Conservation (phyloP, 257 asterid genomes). For the Jasminum sambac region DNA sequence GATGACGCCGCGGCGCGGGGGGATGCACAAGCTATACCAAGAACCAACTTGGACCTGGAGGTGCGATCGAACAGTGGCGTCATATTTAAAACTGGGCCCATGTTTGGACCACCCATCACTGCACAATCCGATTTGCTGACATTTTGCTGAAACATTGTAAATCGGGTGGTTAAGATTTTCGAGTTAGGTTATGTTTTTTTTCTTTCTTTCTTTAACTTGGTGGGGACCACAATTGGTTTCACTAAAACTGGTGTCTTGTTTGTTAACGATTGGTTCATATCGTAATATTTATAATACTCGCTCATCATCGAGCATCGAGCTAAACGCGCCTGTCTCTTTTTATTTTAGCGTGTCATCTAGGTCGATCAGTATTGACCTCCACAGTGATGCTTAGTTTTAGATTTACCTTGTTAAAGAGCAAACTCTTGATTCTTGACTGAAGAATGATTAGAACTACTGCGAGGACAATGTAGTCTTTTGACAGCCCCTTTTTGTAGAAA, state of each 20-base stretch:
- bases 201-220: background rate
- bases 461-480: constrained; percentile 25
- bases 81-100: constrained; percentile 1
- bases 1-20: constrained; percentile 17
- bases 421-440: too few species aligned
- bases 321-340: too few species aligned
- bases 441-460: background rate
- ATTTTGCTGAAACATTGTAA: constrained; percentile 30
- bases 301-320: too few species aligned
- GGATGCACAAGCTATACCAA: background rate
- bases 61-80: constrained; percentile 11
- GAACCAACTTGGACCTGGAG: background rate
- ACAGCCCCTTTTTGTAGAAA: constrained; percentile 27
- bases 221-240: background rate
- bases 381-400: too few species aligned
- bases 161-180: constrained; percentile 50
- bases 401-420: background rate
- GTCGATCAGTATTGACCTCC: too few species aligned
- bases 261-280: background rate
- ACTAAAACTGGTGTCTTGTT: background rate
- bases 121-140: constrained; percentile 33
- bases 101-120: constrained; percentile 27
- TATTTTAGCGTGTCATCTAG: too few species aligned
- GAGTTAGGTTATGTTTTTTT: constrained; percentile 14
- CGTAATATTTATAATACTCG: too few species aligned